These are phyloP conservation scores for Sporisorium iseilematis-ciliati DNA, from an alignment of 1,284 basidiomycete genomes.

Conservation along the genomic window DNA sequence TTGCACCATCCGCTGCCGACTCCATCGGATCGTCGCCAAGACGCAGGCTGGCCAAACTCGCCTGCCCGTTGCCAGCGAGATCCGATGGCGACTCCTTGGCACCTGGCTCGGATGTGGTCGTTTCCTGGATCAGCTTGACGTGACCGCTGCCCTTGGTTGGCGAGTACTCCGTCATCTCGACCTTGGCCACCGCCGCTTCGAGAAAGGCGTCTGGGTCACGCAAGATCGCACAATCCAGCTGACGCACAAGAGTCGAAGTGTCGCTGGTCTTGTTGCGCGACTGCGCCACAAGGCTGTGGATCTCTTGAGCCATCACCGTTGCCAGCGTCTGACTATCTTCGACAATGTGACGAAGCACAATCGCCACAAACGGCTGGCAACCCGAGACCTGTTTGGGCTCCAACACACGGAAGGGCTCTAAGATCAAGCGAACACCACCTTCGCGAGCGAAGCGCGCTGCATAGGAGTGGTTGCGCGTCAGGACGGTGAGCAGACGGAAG, in stretches of 20 bases:
- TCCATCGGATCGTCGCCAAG: slow-evolving; percentile 78
- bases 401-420: slow-evolving; percentile 57
- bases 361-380: slow-evolving; percentile 85
- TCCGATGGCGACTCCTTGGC: slow-evolving; percentile 45
- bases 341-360: slow-evolving; percentile 88
- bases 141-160: slow-evolving; percentile 47
- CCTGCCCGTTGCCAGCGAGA: slow-evolving; percentile 48
- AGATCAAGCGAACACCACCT: slow-evolving; percentile 55
- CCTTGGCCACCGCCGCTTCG: slow-evolving; percentile 71
- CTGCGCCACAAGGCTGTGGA: slow-evolving; percentile 71
- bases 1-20: slow-evolving; percentile 68
- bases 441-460: slow-evolving; percentile 49
- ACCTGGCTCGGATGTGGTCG: slow-evolving; percentile 7
- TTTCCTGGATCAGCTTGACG: slow-evolving; percentile 38
- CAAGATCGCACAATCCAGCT: slow-evolving; percentile 82
- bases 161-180: slow-evolving; percentile 63
- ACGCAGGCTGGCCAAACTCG: slow-evolving; percentile 47
- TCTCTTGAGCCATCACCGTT: slow-evolving; percentile 82
- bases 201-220: slow-evolving; percentile 85
- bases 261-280: slow-evolving; percentile 74
- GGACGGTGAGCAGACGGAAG: slow-evolving; percentile 60
- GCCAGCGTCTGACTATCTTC: slow-evolving; percentile 81
- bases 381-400: slow-evolving; percentile 66
- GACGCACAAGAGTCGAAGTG: slow-evolving; percentile 79
- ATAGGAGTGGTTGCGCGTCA: slow-evolving; percentile 52